Conservation (phyloP, 2,329 filamentous ascomycete genomes). For the Aspergillus pseudoglaucus region DNA sequence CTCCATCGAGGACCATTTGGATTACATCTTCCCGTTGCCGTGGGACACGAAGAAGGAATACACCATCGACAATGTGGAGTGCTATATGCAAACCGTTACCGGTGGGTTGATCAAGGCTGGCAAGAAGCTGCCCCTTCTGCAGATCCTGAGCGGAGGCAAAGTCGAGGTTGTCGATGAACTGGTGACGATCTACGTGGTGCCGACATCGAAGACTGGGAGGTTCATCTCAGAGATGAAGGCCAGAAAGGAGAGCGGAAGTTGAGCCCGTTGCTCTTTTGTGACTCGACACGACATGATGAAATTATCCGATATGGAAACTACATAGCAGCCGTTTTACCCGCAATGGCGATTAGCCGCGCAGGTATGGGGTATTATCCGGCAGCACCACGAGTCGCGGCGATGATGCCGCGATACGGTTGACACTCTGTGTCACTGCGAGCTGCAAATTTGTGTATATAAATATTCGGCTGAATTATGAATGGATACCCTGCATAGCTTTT, state of each 20-base stretch:
- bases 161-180: slow-evolving; percentile 84
- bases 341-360: too few relatives aligned
- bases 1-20: slow-evolving; percentile 67
- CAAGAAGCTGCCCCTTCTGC: slow-evolving; percentile 70
- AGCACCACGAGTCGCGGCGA: too few relatives aligned
- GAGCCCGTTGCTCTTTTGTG: not conserved
- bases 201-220: slow-evolving; percentile 58
- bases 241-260: slow-evolving; percentile 46
- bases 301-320: too few relatives aligned
- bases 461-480: not conserved
- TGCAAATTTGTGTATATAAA: not conserved
- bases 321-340: too few relatives aligned
- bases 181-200: slow-evolving; percentile 75
- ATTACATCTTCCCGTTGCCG: slow-evolving; percentile 78
- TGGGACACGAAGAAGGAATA: slow-evolving; percentile 74
- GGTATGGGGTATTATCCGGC: too few relatives aligned
- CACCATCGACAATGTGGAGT: slow-evolving; percentile 61
- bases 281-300: not conserved
- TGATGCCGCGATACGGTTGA: not conserved
- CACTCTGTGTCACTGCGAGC: not conserved
- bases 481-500: not conserved
- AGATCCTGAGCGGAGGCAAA: slow-evolving; percentile 67
- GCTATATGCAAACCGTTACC: slow-evolving; percentile 75
- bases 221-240: slow-evolving; percentile 84
- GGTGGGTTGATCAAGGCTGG: slow-evolving; percentile 86